Base-by-base conservation (phyloP, 768 basidiomycete species). In the Lactifluus rugatus region DNA sequence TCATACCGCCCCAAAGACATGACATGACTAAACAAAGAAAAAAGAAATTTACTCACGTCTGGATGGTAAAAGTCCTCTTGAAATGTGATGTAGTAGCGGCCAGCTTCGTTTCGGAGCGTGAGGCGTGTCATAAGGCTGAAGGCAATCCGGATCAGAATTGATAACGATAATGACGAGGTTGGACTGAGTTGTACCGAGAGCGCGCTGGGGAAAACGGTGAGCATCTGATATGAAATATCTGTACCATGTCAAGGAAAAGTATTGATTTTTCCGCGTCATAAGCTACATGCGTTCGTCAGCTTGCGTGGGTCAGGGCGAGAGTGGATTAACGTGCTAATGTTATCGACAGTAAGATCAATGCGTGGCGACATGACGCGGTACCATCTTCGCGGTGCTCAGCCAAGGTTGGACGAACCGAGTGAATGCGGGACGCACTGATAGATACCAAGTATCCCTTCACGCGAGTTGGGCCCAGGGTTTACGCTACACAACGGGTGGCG, bases 401-500 rank as follows among this genome's bases (percentile, higher is more conserved):
- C 32, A 36, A 36, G 6, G 2, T 10, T 16, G 41, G 5, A 23
- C 7, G 10, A 26, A 13, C 5, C 42, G 42, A 13, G n/a, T n/a
- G 13, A 2, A 23, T 21, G 19, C 26, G n/a, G 21, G n/a, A 66
- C 77, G 31, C 57, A 81, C 78, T 83, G 81, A 66, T 80, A 84
- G 31, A 85, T 74, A 10, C 74, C 81, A 3, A 85, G 71, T 26
- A 86, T 71, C 19, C 71, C 69, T 17, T 81, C 76, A 52, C 83
- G 74, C 16, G 83, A 83, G 53, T 74, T 73, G n/a, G 76, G 74
- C 0, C 66, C 74, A 4, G 76, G 69, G 2, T 66, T 54, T 14
- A 85, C 76, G 42, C 70, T 67, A 71, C 77, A 84, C 26, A 85
- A 56, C 0, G 84, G 82, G 67, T 86, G 83, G 41, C 73, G 75